Evolutionary conservation across 2,329 filamentous ascomycete genomes (phyloP), one percentile per base, ranked within the genome.

Genomic region (Juglanconis juglandina): DNA sequence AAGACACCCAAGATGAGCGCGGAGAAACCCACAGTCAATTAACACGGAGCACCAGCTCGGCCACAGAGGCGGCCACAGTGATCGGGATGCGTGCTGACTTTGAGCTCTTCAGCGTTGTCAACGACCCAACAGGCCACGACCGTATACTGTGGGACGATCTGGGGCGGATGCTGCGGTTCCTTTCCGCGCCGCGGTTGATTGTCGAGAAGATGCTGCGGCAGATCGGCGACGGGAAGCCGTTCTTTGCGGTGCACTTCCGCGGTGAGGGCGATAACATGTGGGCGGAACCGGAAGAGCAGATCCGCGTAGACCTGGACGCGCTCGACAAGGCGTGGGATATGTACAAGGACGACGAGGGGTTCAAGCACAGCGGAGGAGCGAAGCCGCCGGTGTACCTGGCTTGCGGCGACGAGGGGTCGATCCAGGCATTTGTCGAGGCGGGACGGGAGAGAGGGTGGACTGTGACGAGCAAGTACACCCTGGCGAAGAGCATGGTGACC

Each of bases 241-340:
- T 68, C 62, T 71, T 72, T 48, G 71, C 70, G 48, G 72, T 74
- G 5, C 71, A 73, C 66, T 74, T 71, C 65, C 66, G 71, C 55
- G 71, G 69, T 52, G 72, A 74, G 58, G 68, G 68, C 30, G 71
- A 74, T 62, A 72, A 67, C 49, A 73, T 74, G 54, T 73, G 71
- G 72, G 68, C 64, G 39, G 63, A 66, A 1, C 61, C 69, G 52
- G 71, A 73, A 39, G 56, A 69, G 56, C 72, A 74, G 63, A 67
- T 73, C 11, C 50, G 51, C 5, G 64, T 67, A 41, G 69, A 73
- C 59, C 68, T 74, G 0, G 72, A 73, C 56, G 68, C 67, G 4
- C 66, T 74, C 6, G 72, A 74, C 61, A 50, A 54, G 9, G 71
- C 70, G 11, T 74, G 71, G 71, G 55, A 56, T 32, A 65, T 65